phyloP scores from a whole-genome alignment of 129 eudicot species.

The Logfia minima region DNA sequence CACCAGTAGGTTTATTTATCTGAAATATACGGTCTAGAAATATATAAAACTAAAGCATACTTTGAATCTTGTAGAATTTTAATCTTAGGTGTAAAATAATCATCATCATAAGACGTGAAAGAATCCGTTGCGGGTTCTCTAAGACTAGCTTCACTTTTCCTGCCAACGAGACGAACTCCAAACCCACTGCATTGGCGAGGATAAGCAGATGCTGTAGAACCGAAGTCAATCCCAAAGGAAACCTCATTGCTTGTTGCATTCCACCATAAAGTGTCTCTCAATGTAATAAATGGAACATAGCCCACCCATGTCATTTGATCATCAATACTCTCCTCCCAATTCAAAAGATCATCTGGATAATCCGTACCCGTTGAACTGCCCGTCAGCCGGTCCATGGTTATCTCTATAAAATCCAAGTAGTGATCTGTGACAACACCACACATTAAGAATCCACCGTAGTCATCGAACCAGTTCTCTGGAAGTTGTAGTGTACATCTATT shows the following conservation, averaged over 20 bases:
- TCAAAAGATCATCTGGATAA: neutral
- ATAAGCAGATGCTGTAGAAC: no score
- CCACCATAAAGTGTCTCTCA: neutral
- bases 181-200: neutral
- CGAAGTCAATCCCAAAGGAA: neutral
- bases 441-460: neutral
- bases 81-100: neutral
- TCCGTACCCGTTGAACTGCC: neutral
- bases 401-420: neutral
- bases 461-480: neutral
- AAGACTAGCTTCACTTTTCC: neutral
- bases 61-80: neutral
- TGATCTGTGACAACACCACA: neutral
- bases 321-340: neutral
- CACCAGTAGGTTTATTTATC: no score
- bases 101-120: neutral
- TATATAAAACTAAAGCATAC: neutral
- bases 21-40: neutral
- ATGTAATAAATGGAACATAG: slow-evolving; percentile 10
- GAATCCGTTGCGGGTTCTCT: neutral
- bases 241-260: neutral
- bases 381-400: neutral
- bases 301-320: neutral
- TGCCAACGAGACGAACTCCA: neutral
- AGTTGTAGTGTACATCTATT: neutral